Base-by-base conservation (phyloP, 2,329 filamentous ascomycete genomes). In the Didymella lethalis region DNA sequence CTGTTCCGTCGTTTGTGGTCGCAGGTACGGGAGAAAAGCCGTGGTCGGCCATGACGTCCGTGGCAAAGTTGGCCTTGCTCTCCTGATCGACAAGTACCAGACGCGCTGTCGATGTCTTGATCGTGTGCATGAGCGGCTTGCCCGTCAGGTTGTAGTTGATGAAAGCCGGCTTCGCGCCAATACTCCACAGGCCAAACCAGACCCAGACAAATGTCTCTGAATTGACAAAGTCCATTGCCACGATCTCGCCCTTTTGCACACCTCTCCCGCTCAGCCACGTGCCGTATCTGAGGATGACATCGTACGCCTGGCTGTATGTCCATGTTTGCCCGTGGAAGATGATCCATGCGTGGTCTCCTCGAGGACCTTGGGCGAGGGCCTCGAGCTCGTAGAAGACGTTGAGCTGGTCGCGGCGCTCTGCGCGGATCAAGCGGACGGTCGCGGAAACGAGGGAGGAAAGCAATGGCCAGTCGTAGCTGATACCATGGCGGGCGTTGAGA, bases 401-500 rank as follows among this genome's bases (percentile, higher is more conserved):
- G 58, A 91, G 73, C 29, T 84, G 84, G 67, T 89, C 89, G 34
- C 78, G 79, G 43, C 81, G 82, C 68, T 88, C 82, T 62, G 83
- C 81, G 60, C 81, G 74, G 8, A 75, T 71, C 45, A 81, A 74
- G 18, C 77, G 78, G 40, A 83, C 61, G 12, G 79, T 67, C 18
- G 83, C 77, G 29, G 81, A 82, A 12, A 86, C 36, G 38, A 86
- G 76, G 51, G 83, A 82, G 32, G 79, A 81, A n/a, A 94, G 69
- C 16, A 93, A 74, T 7, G 78, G 73, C 43, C 81, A 75, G 72
- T 93, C 90, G 66, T 89, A 85, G 38, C 78, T 73, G 47, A 93
- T 66, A 66, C 88, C 85, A 67, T 85, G 86, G 75, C 89, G 91
- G 47, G 85, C 90, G 71, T 93, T 85, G 40, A 90, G 78, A 64